phyloP scores from a whole-genome alignment of 768 basidiomycete genomes.

The Lepiota venenata region DNA sequence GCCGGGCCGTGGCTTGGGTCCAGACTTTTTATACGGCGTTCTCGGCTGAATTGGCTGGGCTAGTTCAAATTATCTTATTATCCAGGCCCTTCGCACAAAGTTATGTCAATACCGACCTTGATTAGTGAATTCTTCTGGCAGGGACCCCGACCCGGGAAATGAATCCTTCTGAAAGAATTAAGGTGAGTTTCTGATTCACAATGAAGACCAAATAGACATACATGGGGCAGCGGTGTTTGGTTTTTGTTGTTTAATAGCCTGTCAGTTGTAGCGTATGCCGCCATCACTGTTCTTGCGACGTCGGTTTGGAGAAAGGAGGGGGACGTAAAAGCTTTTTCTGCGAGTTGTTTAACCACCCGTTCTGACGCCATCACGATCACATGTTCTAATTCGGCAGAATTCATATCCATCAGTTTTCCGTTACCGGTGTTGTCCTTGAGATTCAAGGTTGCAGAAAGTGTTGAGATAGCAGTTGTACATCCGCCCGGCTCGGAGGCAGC shows the following conservation, averaged over 20 bases:
- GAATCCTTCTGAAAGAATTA: not conserved
- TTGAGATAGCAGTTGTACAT: not conserved
- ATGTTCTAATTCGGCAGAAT: conserved; percentile 1
- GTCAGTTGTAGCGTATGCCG: conserved; percentile 1
- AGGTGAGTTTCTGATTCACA: not conserved
- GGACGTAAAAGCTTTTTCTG: not conserved
- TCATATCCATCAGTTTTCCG: not conserved
- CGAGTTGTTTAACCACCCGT: not conserved
- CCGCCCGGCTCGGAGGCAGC: too few relatives aligned
- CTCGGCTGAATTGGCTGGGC: too few relatives aligned
- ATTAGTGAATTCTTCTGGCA: too few relatives aligned
- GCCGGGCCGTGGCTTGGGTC: too few relatives aligned
- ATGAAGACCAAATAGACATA: not conserved
- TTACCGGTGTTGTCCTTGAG: not conserved
- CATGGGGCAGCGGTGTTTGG: conserved; percentile 1
- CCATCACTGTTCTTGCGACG: conserved; percentile 2
- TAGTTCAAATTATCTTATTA: too few relatives aligned
- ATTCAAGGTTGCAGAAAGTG: not conserved
- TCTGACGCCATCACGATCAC: conserved; percentile 2
- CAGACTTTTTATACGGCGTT: too few relatives aligned
- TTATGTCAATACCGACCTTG: too few relatives aligned
- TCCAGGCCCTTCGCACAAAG: too few relatives aligned
- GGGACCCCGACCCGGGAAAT: not conserved
- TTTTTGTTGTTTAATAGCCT: not conserved
- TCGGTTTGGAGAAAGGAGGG: not conserved